Percentiles rank a stretch among this genome's conserved stretches.
These are phyloP conservation scores for Takakia lepidozioides DNA, from an alignment of 225 moss, liverwort and hornwort genomes.

Conservation along the genomic window DNA sequence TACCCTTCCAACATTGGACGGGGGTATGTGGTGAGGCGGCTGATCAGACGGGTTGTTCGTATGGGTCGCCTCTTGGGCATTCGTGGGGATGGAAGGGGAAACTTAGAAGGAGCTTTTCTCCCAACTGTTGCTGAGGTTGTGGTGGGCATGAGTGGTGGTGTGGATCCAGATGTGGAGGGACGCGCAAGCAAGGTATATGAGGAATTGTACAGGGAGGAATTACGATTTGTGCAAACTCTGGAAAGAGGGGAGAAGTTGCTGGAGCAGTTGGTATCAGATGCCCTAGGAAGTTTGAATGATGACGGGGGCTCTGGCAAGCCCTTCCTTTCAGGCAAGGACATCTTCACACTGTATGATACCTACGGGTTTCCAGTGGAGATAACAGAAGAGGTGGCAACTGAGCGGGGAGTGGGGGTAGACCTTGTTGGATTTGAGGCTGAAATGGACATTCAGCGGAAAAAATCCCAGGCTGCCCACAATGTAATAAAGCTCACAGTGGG, in stretches of 20 bases:
- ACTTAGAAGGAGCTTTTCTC: slow-evolving; percentile 68
- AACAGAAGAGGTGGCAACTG: slow-evolving; percentile 83
- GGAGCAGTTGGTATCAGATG: slow-evolving; percentile 64
- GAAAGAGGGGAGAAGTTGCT: slow-evolving; percentile 84
- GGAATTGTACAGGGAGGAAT: slow-evolving; percentile 71
- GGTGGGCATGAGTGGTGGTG: slow-evolving; percentile 60
- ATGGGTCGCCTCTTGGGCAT: slow-evolving; percentile 92
- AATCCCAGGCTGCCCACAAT: slow-evolving; percentile 80
- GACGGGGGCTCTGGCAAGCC: slow-evolving; percentile 17
- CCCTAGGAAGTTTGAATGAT: too few relatives aligned
- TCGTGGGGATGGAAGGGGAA: slow-evolving; percentile 73
- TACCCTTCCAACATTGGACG: slow-evolving; percentile 74
- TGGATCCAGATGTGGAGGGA: slow-evolving; percentile 56
- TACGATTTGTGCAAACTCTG: slow-evolving; percentile 78
- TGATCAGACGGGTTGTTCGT: slow-evolving; percentile 85
- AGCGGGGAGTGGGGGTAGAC: slow-evolving; percentile 74
- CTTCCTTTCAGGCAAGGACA: slow-evolving; percentile 62
- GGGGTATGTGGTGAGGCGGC: slow-evolving; percentile 76
- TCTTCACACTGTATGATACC: slow-evolving; percentile 83
- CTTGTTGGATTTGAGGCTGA: slow-evolving; percentile 58
- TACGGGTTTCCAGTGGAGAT: slow-evolving; percentile 94
- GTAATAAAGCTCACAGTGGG: slow-evolving; percentile 74
- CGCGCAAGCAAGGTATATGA: slow-evolving; percentile 62
- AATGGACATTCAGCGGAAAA: slow-evolving; percentile 71
- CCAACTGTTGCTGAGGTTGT: slow-evolving; percentile 72